Base-by-base conservation (phyloP, 2,329 filamentous ascomycete species). In the Apiospora malaysiana region DNA sequence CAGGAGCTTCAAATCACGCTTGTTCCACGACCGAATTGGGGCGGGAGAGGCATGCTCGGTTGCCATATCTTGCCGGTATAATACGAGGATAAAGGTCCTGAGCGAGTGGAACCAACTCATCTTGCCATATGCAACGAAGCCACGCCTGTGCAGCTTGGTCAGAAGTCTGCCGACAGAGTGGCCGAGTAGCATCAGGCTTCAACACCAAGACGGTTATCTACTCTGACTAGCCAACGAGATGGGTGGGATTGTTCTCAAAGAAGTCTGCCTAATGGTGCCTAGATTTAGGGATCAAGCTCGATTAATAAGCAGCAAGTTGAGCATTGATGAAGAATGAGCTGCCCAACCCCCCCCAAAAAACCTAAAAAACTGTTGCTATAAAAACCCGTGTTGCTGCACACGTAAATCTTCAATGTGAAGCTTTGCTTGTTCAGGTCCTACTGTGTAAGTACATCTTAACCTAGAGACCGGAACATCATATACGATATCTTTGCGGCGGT, bases 11-110 rank as follows among this genome's bases (percentile, higher is more conserved):
- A 90, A 71, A 82, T 98, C 77, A 90, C 89, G 74, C 83, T 99
- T 74, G 93, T 86, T 66, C 95, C 95, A 69, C 88, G 90, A 76
- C 89, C 90, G 63, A 87, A 95, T 78, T 99, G 96, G 95, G 95
- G 95, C 75, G 96, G 96, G 42, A 88, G 94, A 81, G 96, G 95
- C 16, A 84, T 97, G 80, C 84, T 99, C 77, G 95, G 95, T 70
- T 99, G 95, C 81, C 95, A 98, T 83, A 89, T 98, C 74, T 83
- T 97, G 75, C 94, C 94, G 37, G 75, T 97, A 70, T 97, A 84
- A 88, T 42, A n/a, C 63, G 42, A 16, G 42, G 42, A 45, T 16
- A 16, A 16, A 45, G 42, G 51, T 59, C 23, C 21, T 18, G 21
- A 40, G 68, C 12, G 63, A 42, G 9, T 27, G 63, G 18, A 66